Base-by-base conservation (phyloP, 495 filamentous ascomycete genomes). In the Penicillium bovifimosum region DNA sequence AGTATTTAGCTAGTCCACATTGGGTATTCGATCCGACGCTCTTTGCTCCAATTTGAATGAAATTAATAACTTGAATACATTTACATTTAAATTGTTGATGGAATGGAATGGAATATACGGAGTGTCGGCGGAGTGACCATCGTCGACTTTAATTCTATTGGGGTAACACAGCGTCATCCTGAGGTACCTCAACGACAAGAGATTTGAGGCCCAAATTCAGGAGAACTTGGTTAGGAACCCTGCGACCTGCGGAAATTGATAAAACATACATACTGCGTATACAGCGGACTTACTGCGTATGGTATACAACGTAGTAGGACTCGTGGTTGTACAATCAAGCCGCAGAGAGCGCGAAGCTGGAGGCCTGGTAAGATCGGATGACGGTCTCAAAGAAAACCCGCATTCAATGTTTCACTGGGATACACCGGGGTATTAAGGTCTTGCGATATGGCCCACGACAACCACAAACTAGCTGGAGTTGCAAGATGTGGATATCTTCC, bases 1-100 rank as follows among this genome's bases (percentile, higher is more conserved):
- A 48, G 54, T 29, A 56, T 56, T 20, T 13, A 27, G 38, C 54
- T 56, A 56, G 32, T 14, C 54, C 54, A 3, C 40, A 41, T 50
- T 34, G 18, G 54, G 42, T 5, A 9, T 28, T 53, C 20, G 49
- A 32, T 33, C 54, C 54, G 54, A 43, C 17, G 17, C 44, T 16
- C 20, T 24, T 24, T 41, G 14, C 43, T 32, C 26, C 26, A 27
- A 33, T 41, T 45, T 24, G 2, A 24, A 24, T 24, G 20, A 24
- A 24, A 24, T 24, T 24, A 2, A 24, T 24, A 4, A 24, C 2
- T 24, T 24, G 20, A 24, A 24, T n/a, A n/a, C n/a, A n/a, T n/a
- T n/a, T n/a, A n/a, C n/a, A n/a, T n/a, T n/a, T n/a, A n/a, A n/a
- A n/a, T n/a, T n/a, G n/a, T n/a, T n/a, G n/a, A n/a, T n/a, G n/a